phyloP scores from a whole-genome alignment of 352 stramenopile genomes.

The Globisporangium spinosum region DNA sequence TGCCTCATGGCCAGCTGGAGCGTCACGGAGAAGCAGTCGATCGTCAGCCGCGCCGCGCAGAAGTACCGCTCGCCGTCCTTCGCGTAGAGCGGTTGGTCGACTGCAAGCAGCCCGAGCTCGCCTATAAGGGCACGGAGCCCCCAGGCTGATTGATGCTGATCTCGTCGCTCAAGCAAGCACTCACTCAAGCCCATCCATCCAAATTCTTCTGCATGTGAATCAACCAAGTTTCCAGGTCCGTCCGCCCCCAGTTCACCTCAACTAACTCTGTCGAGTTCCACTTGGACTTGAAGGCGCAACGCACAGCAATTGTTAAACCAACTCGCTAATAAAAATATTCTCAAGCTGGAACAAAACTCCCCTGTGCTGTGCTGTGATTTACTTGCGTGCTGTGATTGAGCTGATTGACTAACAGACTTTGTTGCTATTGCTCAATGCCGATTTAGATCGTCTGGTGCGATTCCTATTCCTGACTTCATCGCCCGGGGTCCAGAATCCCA shows the following conservation, averaged over 20 bases:
- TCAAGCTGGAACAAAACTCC: background rate
- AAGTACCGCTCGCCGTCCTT: conserved; percentile 80
- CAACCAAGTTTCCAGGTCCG: background rate
- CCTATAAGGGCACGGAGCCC: background rate
- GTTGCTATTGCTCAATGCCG: background rate
- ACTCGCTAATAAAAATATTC: conserved; percentile 10
- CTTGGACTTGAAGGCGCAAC: background rate
- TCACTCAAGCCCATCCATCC: background rate
- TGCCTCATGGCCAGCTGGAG: conserved; percentile 82
- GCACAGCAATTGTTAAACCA: background rate
- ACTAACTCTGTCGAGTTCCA: background rate
- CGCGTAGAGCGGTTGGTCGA: conserved; percentile 29
- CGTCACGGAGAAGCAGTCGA: conserved; percentile 32
- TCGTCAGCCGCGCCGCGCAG: conserved; percentile 41
- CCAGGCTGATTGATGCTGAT: background rate
- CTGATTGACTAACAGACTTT: background rate
- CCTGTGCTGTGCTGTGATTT: background rate
- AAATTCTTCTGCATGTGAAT: background rate
- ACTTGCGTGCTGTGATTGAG: background rate
- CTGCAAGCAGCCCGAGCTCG: background rate
- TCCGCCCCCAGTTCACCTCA: background rate
- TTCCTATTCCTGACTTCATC: conserved; percentile 4
- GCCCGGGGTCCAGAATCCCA: background rate
- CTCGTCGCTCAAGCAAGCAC: background rate
- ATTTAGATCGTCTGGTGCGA: background rate